Percentiles rank a stretch among this genome's conserved stretches.
Conservation (phyloP, 2,329 filamentous ascomycete species). For the Sordariomycetes sp. region DNA sequence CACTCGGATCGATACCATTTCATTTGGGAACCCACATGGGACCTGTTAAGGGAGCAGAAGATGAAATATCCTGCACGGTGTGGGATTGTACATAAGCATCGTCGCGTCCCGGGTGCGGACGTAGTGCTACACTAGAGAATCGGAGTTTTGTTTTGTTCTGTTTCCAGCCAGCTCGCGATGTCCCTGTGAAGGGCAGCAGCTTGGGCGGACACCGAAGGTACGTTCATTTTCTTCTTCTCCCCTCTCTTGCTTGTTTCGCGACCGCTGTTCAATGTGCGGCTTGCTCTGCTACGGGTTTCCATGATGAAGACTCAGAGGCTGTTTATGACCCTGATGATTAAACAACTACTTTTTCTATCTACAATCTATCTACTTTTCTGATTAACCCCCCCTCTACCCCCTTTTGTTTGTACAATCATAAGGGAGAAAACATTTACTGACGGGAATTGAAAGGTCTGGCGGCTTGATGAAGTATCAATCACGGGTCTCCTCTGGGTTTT, state of each 20-base stretch:
- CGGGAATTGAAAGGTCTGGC: too few species aligned
- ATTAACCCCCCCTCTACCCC: slow-evolving; percentile 1
- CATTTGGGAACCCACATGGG: slow-evolving; percentile 3
- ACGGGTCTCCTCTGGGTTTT: too few species aligned
- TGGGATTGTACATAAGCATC: slow-evolving; percentile 3
- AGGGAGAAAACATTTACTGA: too few species aligned
- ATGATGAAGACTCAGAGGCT: slow-evolving; percentile 38
- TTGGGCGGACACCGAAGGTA: slow-evolving; percentile 11
- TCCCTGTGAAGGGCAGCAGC: neutral
- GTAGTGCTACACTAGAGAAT: slow-evolving; percentile 29
- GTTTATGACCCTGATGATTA: slow-evolving; percentile 30
- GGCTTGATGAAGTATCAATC: too few species aligned
- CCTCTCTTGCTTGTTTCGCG: too few species aligned
- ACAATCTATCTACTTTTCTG: slow-evolving; percentile 11
- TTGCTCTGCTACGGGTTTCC: too few species aligned
- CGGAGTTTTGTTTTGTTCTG: slow-evolving; percentile 24
- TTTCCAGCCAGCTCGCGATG: neutral
- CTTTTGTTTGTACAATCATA: neutral
- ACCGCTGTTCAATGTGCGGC: too few species aligned
- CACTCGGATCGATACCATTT: slow-evolving; percentile 6
- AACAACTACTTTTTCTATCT: slow-evolving; percentile 25
- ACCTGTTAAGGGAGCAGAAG: neutral
- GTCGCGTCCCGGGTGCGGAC: slow-evolving; percentile 4
- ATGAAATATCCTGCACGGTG: slow-evolving; percentile 2
- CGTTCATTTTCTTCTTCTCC: slow-evolving; percentile 6